phyloP scores from a whole-genome alignment of 768 basidiomycete genomes.

The Calocera viscosa region DNA sequence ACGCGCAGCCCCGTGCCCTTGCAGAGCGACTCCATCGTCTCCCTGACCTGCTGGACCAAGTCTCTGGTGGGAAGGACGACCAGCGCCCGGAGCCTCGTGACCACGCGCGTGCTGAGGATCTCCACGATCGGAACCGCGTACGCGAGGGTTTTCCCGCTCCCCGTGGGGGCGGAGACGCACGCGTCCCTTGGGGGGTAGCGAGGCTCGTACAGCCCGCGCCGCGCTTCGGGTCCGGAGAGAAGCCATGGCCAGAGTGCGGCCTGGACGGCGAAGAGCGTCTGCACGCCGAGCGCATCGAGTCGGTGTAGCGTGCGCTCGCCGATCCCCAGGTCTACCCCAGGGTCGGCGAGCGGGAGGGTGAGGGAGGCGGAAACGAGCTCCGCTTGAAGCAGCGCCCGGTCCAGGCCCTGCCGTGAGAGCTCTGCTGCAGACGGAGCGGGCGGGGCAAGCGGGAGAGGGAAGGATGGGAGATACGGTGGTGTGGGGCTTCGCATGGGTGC shows the following conservation, averaged over 20 bases:
- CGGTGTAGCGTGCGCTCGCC: conserved; percentile 48
- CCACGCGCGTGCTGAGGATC: conserved; percentile 57
- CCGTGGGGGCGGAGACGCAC: conserved; percentile 93
- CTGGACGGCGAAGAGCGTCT: conserved; percentile 86
- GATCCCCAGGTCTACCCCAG: conserved; percentile 37
- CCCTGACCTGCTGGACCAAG: conserved; percentile 79
- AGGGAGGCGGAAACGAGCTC: conserved; percentile 49
- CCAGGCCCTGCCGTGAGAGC: conserved; percentile 69
- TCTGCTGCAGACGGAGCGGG: conserved; percentile 54
- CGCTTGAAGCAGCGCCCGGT: conserved; percentile 57
- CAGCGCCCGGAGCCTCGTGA: conserved; percentile 77
- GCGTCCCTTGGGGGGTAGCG: conserved; percentile 61
- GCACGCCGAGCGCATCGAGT: conserved; percentile 65
- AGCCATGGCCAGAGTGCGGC: conserved; percentile 75
- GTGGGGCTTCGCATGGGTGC: conserved; percentile 24
- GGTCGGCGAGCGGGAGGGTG: conserved; percentile 25
- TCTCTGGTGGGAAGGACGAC: conserved; percentile 89
- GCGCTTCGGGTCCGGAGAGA: conserved; percentile 34
- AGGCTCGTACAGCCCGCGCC: conserved; percentile 48
- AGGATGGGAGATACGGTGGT: conserved; percentile 40
- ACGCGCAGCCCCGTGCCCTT: conserved; percentile 85
- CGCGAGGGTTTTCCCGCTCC: conserved; percentile 95
- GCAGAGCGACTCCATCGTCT: conserved; percentile 73
- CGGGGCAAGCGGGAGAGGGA: conserved; percentile 55
- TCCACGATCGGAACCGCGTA: conserved; percentile 89